Evolutionary conservation across 2,329 filamentous ascomycete genomes (phyloP), one percentile per base, ranked within the genome.

Genomic region (Pseudogymnoascus sp.): DNA sequence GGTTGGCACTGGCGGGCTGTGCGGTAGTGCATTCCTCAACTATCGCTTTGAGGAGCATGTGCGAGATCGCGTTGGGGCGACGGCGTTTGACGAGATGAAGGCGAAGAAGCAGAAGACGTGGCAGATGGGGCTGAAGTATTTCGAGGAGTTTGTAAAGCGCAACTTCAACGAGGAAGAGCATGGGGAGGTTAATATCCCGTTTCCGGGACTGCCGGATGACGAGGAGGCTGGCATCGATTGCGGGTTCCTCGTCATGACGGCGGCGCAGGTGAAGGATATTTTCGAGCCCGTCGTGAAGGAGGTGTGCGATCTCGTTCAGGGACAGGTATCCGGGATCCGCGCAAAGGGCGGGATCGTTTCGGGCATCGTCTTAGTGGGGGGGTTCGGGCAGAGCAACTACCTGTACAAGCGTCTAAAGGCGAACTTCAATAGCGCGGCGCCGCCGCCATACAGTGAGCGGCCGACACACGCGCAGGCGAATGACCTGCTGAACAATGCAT

Each of bases 81-180:
- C 81, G 35, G 77, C 81, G 3, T 91, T 91, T 69, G 83, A 87
- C 31, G 83, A 86, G 73, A 91, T 93, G 86, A 88, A 89, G 71
- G 73, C 83, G 60, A 89, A 89, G 74, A 91, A 91, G 73, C 82
- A 82, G 2, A 91, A 89, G 74, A 90, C 86, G 0, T 92, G 89
- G 88, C 88, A 86, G 72, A 86, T 86, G 84, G 89, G 86, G 1
- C 76, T 92, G 59, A 82, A 84, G 61, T 92, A 91, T 70, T 93
- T 91, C 72, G 89, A 93, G 68, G 88, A 92, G 70, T 92, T 90
- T 70, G 88, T 93, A 11, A 93, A 93, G 74, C 82, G 89, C 11
- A 92, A 91, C 69, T 93, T 92, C 71, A 87, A 89, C 70, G 86
- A 89, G 68, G 87, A 90, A 54, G 88, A 91, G 69, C 84, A 89